Base-by-base conservation (phyloP, 768 basidiomycete species). In the Pisolithus tinctorius region DNA sequence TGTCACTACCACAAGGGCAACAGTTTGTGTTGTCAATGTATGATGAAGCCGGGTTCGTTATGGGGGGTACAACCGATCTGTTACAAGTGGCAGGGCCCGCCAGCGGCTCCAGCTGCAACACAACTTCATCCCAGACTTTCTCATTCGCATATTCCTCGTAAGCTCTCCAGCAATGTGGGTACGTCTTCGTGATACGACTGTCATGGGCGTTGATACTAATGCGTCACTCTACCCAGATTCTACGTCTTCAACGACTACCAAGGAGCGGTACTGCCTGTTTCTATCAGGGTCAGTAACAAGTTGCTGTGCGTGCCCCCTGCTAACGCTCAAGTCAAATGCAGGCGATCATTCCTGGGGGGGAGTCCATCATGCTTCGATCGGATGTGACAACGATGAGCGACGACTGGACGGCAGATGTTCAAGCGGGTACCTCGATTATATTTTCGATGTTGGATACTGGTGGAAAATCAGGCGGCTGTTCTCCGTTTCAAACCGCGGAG, bases 331-430 rank as follows among this genome's bases (percentile, higher is more conserved):
- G 53, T 48, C 37, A 36, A 46, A 37, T 37, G 36, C 36, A 86
- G 79, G 84, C 75, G 23, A 64, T 82, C 29, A 78, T 90, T 49
- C 86, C 86, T 29, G 76, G 75, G 17, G 87, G 87, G 10, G 69
- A 74, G 38, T 59, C 70, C 1, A 71, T 84, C 49, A 51, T 71
- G n/a, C 56, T 86, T 13, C 50, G 62, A 6, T 72, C 79, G 31
- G 73, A 74, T 11, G 30, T 61, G 9, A 46, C 53, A 13, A 64
- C 71, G 9, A 55, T 64, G 4, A 68, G 66, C 3, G 81, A 68
- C 56, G 58, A 63, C 16, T 88, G 85, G 87, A 66, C 61, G 30
- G 78, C 77, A 16, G 72, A 81, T 62, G 74, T 82, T 20, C 20
- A 20, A 20, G 20, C 20, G 20, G 20, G 20, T n/a, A n/a, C n/a